Base-by-base conservation (phyloP, 2,329 filamentous ascomycete species). In the Monosporascus sp. region DNA sequence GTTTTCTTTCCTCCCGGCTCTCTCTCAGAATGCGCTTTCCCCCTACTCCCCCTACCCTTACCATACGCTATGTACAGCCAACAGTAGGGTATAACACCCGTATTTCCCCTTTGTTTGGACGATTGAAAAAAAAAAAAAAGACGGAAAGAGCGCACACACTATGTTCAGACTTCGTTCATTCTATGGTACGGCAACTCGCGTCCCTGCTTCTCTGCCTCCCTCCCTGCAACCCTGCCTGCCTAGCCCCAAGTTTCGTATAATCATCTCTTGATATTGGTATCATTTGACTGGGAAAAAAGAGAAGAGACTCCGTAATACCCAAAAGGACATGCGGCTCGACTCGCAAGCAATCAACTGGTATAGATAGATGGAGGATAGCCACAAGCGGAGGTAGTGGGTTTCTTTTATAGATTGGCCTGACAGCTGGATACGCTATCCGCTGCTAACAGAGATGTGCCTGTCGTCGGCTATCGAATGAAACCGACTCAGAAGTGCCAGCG, bases 401-500 rank as follows among this genome's bases (percentile, higher is more conserved):
- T 39, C 18, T 17, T 17, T 43, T 24, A 14, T 43, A 20, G 22
- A 20, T 14, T 4, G 37, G 6, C 17, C 3, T 9, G 11, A 11
- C 37, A 5, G 31, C 5, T 39, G 6, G 37, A 39, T 18, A 7
- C 37, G n/a, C 18, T 6, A 11, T 20, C 8, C 11, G 2, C 39
- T 20, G 18, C 24, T 18, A 24, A 14, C 18, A 24, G 31, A 35
- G 31, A 35, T 35, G 31, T 35, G 31, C 31, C 11, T 35, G 31
- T 11, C 27, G 27, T 14, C 31, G 31, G 11, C 31, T 38, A 11
- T 22, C 7, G 39, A 43, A 6, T 24, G 18, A 11, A 43, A 14
- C 11, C 11, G 5, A 35, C 52, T 64, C 51, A 75, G 52, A 62
- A 71, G 50, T 76, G 73, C 80, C 80, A 83, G 54, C 75, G 73